Percentiles rank a stretch among this genome's conserved stretches.
These are phyloP conservation scores for Cryptococcus deneoformans DNA, from an alignment of 1,284 basidiomycete genomes.

Conservation along the genomic window DNA sequence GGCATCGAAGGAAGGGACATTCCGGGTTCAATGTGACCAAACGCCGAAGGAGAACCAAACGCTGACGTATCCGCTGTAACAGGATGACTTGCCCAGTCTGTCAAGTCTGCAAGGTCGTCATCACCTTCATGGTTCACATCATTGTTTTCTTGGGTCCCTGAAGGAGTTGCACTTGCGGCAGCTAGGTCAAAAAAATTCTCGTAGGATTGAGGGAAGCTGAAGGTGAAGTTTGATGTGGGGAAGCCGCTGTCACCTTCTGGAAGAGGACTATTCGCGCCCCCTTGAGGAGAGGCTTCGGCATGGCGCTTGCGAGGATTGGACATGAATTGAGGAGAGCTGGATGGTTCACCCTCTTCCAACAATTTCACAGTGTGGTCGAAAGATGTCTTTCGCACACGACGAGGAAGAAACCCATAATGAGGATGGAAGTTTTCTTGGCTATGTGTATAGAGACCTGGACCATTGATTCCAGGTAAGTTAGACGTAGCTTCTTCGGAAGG, in stretches of 20 bases:
- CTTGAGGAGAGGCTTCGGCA: slow-evolving; percentile 43
- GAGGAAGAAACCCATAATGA: slow-evolving; percentile 60
- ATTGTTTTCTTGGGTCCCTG: slow-evolving; percentile 8
- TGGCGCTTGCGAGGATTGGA: slow-evolving; percentile 40
- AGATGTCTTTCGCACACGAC: slow-evolving; percentile 83
- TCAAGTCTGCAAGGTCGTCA: slow-evolving; percentile 9
- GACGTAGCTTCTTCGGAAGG: slow-evolving; percentile 8
- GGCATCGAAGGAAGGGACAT: slow-evolving; percentile 10
- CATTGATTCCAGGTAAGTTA: slow-evolving; percentile 44
- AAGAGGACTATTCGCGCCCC: slow-evolving; percentile 29
- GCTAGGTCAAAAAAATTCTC: slow-evolving; percentile 64
- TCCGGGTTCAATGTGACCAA: slow-evolving; percentile 11
- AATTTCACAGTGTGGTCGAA: slow-evolving; percentile 77
- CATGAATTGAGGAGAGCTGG: slow-evolving; percentile 11
- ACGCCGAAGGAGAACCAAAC: slow-evolving; percentile 27
- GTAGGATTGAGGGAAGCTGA: slow-evolving; percentile 56
- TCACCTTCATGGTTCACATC: slow-evolving; percentile 3
- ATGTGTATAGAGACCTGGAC: slow-evolving; percentile 42
- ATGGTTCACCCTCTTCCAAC: slow-evolving; percentile 12
- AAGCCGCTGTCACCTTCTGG: slow-evolving; percentile 52
- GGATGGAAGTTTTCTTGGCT: slow-evolving; percentile 49
- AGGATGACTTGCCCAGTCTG: slow-evolving; percentile 25
- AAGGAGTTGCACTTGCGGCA: slow-evolving; percentile 32
- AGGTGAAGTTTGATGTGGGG: slow-evolving; percentile 72
- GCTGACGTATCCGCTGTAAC: slow-evolving; percentile 21